Percentiles rank a stretch among this genome's conserved stretches.
Conservation (phyloP, 345 rosid species). For the Limnanthes douglasii region DNA sequence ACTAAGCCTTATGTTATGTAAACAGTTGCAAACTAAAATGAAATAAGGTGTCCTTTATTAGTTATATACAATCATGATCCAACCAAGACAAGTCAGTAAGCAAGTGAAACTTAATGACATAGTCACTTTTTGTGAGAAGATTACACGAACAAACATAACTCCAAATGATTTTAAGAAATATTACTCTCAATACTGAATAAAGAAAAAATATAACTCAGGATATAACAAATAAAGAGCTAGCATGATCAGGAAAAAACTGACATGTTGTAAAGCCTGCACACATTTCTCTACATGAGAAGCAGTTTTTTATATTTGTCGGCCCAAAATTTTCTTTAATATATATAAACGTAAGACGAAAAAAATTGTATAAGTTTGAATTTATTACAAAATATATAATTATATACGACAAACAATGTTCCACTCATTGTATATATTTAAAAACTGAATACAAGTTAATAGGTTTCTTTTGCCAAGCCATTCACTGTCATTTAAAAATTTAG, state of each 20-base stretch:
- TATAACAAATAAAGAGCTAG: not conserved
- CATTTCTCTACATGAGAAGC: constrained; percentile 59
- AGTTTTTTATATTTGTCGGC: constrained; percentile 48
- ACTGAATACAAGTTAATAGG: no score
- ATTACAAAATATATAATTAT: no score
- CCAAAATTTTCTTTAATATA: constrained; percentile 64
- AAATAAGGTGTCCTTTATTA: no score
- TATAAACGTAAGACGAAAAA: constrained; percentile 28
- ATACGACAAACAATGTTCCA: no score
- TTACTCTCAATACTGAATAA: not conserved
- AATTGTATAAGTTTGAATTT: constrained; percentile 13
- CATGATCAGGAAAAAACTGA: constrained; percentile 14
- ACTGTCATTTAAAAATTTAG: no score
- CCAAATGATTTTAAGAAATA: not conserved
- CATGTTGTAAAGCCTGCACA: constrained; percentile 55
- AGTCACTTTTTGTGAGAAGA: constrained; percentile 6
- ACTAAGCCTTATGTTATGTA: no score
- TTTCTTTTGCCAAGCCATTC: no score
- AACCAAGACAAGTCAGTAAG: no score
- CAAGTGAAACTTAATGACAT: no score
- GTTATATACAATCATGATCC: no score
- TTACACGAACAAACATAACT: not conserved
- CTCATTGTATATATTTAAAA: no score
- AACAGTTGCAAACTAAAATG: not conserved
- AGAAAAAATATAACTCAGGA: no score